phyloP scores from a whole-genome alignment of 2,329 filamentous ascomycete species.

The Ophiosphaerella herpotricha region DNA sequence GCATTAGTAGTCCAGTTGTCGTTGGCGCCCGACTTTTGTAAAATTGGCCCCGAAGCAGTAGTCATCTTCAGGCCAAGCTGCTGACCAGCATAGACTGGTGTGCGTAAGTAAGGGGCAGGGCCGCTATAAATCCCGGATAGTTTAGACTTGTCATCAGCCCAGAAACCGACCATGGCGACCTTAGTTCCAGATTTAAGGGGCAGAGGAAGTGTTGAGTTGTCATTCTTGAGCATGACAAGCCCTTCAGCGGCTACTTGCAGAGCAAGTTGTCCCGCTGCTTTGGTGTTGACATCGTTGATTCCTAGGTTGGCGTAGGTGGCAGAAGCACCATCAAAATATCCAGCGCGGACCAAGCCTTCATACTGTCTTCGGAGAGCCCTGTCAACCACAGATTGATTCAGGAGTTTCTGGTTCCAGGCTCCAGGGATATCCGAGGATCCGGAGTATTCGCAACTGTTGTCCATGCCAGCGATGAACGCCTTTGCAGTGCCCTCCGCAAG shows the following conservation, averaged over 20 bases:
- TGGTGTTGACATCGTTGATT: conserved; percentile 61
- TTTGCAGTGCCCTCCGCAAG: conserved; percentile 50
- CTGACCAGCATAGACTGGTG: conserved; percentile 58
- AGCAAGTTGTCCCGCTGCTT: conserved; percentile 60
- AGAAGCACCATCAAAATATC: conserved; percentile 61
- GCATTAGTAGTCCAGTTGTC: conserved; percentile 21
- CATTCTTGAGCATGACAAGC: conserved; percentile 59
- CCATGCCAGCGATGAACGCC: conserved; percentile 57
- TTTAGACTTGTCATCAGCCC: conserved; percentile 61
- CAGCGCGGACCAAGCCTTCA: conserved; percentile 58
- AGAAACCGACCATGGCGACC: conserved; percentile 63
- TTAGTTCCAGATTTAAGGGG: conserved; percentile 42
- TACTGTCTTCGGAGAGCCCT: conserved; percentile 58
- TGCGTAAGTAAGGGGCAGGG: conserved; percentile 59
- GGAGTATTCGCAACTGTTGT: conserved; percentile 57
- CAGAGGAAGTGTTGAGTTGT: conserved; percentile 53
- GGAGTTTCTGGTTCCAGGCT: conserved; percentile 18
- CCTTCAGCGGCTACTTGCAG: conserved; percentile 57
- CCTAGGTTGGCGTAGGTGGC: conserved; percentile 57
- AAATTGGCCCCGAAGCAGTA: conserved; percentile 14
- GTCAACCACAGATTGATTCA: conserved; percentile 55
- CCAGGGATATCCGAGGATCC: conserved; percentile 34
- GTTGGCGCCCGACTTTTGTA: conserved; percentile 12
- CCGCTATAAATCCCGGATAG: conserved; percentile 66
- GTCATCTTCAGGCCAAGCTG: conserved; percentile 52